Conservation (phyloP, 805 yeast species). For the Candida ovalis region DNA sequence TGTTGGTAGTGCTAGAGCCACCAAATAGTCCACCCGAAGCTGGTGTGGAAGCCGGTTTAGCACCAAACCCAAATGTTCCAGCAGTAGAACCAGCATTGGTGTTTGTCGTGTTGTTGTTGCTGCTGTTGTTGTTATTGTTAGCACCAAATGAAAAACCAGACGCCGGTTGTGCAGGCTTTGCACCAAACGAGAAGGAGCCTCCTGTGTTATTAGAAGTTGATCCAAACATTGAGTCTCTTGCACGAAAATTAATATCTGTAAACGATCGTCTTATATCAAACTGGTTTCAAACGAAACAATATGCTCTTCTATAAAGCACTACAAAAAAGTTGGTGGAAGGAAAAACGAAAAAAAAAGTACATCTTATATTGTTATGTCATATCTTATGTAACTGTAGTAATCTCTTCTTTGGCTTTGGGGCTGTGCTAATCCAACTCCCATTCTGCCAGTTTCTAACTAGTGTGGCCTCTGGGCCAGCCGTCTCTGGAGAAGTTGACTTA, state of each 20-base stretch:
- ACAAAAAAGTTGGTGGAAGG: no score
- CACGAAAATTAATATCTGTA: neutral
- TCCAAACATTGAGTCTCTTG: neutral
- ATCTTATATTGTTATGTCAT: no score
- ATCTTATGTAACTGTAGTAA: no score
- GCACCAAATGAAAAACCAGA: slow-evolving; percentile 13
- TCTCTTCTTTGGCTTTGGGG: no score
- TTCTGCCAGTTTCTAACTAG: no score
- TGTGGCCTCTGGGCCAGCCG: no score
- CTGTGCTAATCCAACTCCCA: no score
- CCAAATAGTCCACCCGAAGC: slow-evolving; percentile 4
- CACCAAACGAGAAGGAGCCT: slow-evolving; percentile 10
- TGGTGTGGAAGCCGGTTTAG: slow-evolving; percentile 8
- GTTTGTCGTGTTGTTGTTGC: neutral
- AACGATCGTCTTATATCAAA: no score
- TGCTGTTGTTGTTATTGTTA: neutral
- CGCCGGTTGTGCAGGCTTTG: slow-evolving; percentile 13
- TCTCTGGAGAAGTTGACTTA: no score
- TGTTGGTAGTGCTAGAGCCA: neutral
- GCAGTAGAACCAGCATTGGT: neutral
- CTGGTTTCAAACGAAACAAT: no score
- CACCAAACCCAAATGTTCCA: slow-evolving; percentile 14
- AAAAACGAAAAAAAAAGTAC: no score
- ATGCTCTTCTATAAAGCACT: no score
- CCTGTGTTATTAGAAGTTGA: neutral